Conservation (phyloP, 2,329 filamentous ascomycete species). For the Colletotrichum sp. region DNA sequence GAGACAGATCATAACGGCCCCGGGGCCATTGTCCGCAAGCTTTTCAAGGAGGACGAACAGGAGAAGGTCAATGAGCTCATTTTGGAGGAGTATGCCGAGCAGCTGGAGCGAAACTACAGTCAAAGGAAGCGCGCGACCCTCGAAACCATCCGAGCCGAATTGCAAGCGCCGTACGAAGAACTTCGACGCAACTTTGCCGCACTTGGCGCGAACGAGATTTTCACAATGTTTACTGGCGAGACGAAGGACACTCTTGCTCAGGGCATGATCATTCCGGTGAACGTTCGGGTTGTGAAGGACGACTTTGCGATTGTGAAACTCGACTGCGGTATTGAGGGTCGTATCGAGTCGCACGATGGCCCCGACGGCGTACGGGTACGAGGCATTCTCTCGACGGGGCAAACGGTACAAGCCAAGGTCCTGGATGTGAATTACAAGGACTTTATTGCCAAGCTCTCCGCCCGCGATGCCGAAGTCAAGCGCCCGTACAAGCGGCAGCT, state of each 20-base stretch:
- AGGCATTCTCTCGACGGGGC: constrained; percentile 76
- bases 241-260: constrained; percentile 82
- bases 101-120: constrained; percentile 90
- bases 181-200: constrained; percentile 79
- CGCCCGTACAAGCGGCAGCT: constrained; percentile 72
- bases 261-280: constrained; percentile 91
- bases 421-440: constrained; percentile 86
- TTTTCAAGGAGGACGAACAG: constrained; percentile 93
- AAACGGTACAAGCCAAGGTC: constrained; percentile 88
- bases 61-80: constrained; percentile 97
- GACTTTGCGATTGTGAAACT: constrained; percentile 94
- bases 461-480: constrained; percentile 81
- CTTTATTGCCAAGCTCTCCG: constrained; percentile 81
- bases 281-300: constrained; percentile 85
- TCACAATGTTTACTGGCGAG: constrained; percentile 96
- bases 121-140: constrained; percentile 95
- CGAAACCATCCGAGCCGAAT: constrained; percentile 92
- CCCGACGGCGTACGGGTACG: constrained; percentile 74
- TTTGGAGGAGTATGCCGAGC: constrained; percentile 94
- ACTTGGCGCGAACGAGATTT: constrained; percentile 78
- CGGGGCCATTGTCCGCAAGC: constrained; percentile 88
- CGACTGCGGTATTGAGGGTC: constrained; percentile 92
- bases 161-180: constrained; percentile 94
- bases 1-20: constrained; percentile 90
- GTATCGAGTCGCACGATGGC: constrained; percentile 82